Base-by-base conservation (phyloP, 129 eudicot species). In the Artemisia argyi region DNA sequence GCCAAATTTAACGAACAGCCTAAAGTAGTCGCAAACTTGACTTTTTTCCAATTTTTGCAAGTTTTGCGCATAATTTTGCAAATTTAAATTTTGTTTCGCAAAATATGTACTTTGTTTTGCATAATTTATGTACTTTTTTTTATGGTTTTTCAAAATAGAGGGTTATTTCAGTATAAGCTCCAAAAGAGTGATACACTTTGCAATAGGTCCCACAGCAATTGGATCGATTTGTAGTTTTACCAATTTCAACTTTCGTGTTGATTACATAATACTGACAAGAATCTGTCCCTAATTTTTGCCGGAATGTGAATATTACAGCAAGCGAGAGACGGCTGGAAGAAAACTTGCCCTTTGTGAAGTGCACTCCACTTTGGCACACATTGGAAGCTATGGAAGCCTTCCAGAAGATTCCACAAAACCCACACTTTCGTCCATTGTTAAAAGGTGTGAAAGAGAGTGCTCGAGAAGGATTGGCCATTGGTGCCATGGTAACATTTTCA, bases 381-480 rank as follows among this genome's bases (percentile, higher is more conserved):
- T 57, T 94, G 17, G 93, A 81, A 60, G 81, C 91, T 19, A 86
- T 94, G 96, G 88, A 88, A 56, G 83, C 86, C 2, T 86, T 84
- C 74, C 70, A 35, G 46, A 85, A 42, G 78, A 55, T 86, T 59
- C 99, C 99, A 3, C 97, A 90, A 68, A 86, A 71, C 16, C 99
- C 99, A 9, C 99, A 94, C 78, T 94, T 94, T 66, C 78, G 68
- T 14, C 88, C 97, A 5, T 69, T 93, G 70, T 67, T 94, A 54
- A 10, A 39, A 39, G 57, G 71, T 0, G 76, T 61, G 70, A 84
- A 67, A 58, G 89, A 75, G 67, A 77, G 82, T 52, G 61, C 69
- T 30, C 96, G 96, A 8, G 97, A 94, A 79, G 99, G 99, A 15
- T 59, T 86, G 71, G 97, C 97, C 66, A 86, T 88, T 18, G 97